Base-by-base conservation (phyloP, 352 stramenopile genomes). In the Thalassiosira hispida region DNA sequence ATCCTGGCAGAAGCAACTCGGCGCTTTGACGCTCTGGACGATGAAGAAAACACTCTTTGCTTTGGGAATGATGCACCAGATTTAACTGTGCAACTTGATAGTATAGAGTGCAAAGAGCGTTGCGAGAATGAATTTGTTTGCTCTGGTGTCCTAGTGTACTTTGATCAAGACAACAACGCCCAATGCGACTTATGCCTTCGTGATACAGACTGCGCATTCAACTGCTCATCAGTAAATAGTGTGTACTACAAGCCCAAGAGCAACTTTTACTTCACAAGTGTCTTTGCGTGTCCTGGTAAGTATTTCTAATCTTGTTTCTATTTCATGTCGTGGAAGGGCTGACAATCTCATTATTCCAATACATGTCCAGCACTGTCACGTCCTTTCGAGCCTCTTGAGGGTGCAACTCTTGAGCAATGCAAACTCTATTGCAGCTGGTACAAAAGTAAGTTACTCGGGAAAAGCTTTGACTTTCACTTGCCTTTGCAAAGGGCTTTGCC, bases 331-430 rank as follows among this genome's bases (percentile, higher is more conserved):
- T n/a, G n/a, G n/a, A n/a, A n/a, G n/a, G n/a, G n/a, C n/a, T n/a
- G n/a, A n/a, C n/a, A n/a, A n/a, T n/a, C n/a, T n/a, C n/a, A n/a
- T n/a, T n/a, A n/a, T n/a, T n/a, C n/a, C n/a, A n/a, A n/a, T n/a
- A n/a, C n/a, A n/a, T 68, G 59, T 22, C 59, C 40, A 55, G 40
- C 27, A 9, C 27, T 68, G 12, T 29, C 40, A 14, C 59, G 59
- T 5, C 6, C 40, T 44, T 42, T 57, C 35, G 27, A 44, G 25
- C 16, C 25, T 12, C 11, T 68, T 11, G 23, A 62, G 33, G 55
- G 55, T 31, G 44, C 31, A 23, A 46, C 38, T 56, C 40, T 68
- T 16, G 59, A 68, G 59, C 40, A 68, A 68, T 68, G 59, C 40
- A 68, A 68, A 27, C 23, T 56, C 1, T 68, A 56, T 40, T 68